Evolutionary conservation across 2,329 filamentous ascomycete genomes (phyloP), one percentile per base, ranked within the genome.

Genomic region (Phyllosticta ampelicida): DNA sequence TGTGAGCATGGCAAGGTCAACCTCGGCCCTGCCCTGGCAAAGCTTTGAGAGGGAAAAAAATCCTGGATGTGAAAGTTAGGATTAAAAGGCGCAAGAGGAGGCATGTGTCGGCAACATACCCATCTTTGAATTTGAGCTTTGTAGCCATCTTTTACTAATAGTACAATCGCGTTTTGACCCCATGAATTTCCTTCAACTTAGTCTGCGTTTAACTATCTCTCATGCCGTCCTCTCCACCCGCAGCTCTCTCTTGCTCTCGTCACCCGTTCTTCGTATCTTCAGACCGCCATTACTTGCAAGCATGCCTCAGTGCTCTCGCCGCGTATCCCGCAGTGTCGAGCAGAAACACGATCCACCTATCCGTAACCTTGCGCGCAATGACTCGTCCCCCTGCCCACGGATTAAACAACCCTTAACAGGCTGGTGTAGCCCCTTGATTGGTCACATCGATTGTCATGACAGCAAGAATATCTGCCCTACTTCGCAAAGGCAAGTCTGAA

Each of bases 1-100:
- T 73, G 72, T 59, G 71, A 73, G 62, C 72, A 74, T 62, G 65
- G 64, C 8, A 74, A 74, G 60, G 71, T 59, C 20, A 59, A 59
- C 48, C 51, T 51, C 9, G 57, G 57, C 11, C 54, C 55, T 30
- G 28, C 26, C n/a, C n/a, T n/a, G 5, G 20, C 57, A 4, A 59
- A 55, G 53, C 56, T 58, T 16, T 58, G 23, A 58, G 30, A 54
- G 51, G 6, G 51, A 26, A 53, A 9, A 9, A n/a, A 10, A 29
- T 19, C n/a, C 26, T 20, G 10, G 51, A 19, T 19, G 16, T 23
- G 21, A n/a, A 18, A 18, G n/a, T 44, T 44, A n/a, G 36, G 36
- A 44, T 44, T 13, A n/a, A 44, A 44, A 3, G 36, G 36, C 36
- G 36, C 36, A 44, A 44, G 16, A 44, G 30, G 8, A 36, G 36